Conservation (phyloP, 148 eudicot species). For the Persicaria maculosa region DNA sequence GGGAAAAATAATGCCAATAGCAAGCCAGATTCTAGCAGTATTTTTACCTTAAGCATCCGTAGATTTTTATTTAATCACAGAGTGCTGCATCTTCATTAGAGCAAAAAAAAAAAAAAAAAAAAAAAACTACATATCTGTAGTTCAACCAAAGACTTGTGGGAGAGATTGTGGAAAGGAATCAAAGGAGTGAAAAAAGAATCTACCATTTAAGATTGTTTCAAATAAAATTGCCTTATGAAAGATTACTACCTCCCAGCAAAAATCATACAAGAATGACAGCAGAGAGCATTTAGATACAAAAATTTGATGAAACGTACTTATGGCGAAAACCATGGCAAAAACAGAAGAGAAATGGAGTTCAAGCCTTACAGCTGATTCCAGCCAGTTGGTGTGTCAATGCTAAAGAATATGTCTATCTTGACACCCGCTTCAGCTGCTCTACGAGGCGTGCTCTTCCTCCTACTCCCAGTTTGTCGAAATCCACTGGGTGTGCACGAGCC, state of each 20-base stretch:
- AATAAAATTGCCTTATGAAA: background rate
- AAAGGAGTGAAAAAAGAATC: background rate
- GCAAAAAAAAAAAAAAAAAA: too few relatives aligned
- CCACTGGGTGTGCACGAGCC: conserved; percentile 36
- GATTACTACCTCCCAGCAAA: background rate
- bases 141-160: too few relatives aligned
- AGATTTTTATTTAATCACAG: too few relatives aligned
- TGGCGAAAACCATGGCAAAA: background rate
- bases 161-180: background rate
- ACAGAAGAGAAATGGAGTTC: background rate
- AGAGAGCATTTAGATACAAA: background rate
- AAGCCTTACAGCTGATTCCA: background rate
- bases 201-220: background rate
- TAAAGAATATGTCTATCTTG: conserved; percentile 15
- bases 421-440: conserved; percentile 84
- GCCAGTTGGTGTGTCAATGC: conserved; percentile 25
- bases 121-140: too few relatives aligned
- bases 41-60: too few relatives aligned
- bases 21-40: too few relatives aligned
- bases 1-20: too few relatives aligned
- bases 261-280: background rate
- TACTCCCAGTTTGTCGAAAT: conserved; percentile 59
- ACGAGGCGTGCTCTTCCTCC: conserved; percentile 66
- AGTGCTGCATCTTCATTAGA: too few relatives aligned
- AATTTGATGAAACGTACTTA: background rate